Evolutionary conservation across 1,139 yeast species (phyloP).

Genomic region (Yamadazyma kanchanaburiensis): DNA sequence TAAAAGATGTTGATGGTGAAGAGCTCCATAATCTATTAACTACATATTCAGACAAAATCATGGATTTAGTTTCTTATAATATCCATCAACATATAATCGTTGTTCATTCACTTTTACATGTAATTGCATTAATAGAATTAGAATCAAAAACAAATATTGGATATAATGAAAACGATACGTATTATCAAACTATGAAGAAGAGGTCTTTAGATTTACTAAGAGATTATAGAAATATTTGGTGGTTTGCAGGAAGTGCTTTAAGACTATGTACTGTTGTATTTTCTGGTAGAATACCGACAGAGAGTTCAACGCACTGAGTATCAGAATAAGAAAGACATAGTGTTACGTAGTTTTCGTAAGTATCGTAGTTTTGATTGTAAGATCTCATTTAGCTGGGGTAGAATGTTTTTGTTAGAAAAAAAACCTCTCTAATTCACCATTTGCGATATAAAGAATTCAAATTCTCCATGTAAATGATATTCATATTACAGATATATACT

Average conservation of each 20-base stretch:
- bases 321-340: no score
- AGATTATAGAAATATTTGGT: neutral
- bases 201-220: neutral
- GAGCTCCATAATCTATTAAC: conserved; percentile 3
- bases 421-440: no score
- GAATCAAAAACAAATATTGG: conserved; percentile 1
- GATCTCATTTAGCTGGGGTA: no score
- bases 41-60: conserved; percentile 8
- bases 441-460: no score
- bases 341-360: no score
- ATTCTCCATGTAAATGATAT: no score
- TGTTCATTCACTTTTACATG: conserved; percentile 22
- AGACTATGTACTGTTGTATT: neutral
- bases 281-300: no score
- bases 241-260: neutral
- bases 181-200: neutral
- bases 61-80: conserved; percentile 6
- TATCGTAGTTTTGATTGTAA: no score
- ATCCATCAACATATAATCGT: conserved; percentile 17
- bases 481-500: no score
- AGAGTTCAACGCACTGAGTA: no score
- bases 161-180: neutral
- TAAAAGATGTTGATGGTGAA: neutral
- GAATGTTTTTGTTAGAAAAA: no score
- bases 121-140: conserved; percentile 18